Base-by-base conservation (phyloP, 2,329 filamentous ascomycete species). In the Diaporthe sp. region DNA sequence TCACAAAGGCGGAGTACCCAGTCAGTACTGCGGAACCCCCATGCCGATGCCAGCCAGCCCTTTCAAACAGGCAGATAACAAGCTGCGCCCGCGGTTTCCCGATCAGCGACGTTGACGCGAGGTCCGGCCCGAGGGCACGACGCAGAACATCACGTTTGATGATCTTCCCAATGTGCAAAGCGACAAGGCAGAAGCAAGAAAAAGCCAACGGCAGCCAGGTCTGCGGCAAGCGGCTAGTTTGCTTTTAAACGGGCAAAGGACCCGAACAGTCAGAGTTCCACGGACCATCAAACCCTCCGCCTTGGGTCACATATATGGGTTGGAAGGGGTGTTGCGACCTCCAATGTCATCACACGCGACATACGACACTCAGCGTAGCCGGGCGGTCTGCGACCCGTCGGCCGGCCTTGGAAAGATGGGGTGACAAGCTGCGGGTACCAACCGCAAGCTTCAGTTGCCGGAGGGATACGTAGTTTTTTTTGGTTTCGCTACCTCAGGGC, bases 91-190 rank as follows among this genome's bases (percentile, higher is more conserved):
- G 7, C n/a, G 47, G 30, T 40, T 68, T 68, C 64, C 64, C 47
- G 9, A 68, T 54, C n/a, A 54, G 64, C 64, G 9, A 54, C n/a
- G n/a, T 38, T 54, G 47, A 68, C 33, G 61, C 45, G 61, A 67
- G 61, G 30, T 67, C 61, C 61, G 28, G 30, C 30, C 61, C 42
- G 61, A 50, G n/a, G 42, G 19, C 19, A 38, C 61, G 52, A 47
- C 8, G n/a, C 40, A 38, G 45, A 22, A 54, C 45, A 38, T 3
- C 7, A 38, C 30, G n/a, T 52, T 38, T 67, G 45, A 52, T 50
- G 30, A 25, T 38, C n/a, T 35, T 15, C 61, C 13, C 45, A 67
- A 19, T 9, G 25, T 5, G 30, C 5, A 22, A n/a, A 8, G 6
- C 38, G 9, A 30, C 8, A 30, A 40, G 35, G 13, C 35, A 40